Base-by-base conservation (phyloP, 2,329 filamentous ascomycete species). In the Verticillium nonalfalfae region DNA sequence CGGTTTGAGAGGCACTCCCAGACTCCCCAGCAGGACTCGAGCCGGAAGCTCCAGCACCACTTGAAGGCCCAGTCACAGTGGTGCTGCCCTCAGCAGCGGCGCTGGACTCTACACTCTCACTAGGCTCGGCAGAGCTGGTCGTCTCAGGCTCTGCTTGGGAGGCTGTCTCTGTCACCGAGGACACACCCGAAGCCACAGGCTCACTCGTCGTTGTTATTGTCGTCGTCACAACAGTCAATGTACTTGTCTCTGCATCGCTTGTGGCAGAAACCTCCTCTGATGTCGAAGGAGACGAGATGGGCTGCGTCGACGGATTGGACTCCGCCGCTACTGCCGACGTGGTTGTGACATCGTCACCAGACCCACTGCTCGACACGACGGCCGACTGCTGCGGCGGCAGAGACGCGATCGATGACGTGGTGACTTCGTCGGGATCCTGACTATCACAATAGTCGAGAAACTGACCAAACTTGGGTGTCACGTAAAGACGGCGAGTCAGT, bases 371-470 rank as follows among this genome's bases (percentile, higher is more conserved):
- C 26, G 34, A 58, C 1, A 72, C 74, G 26, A 70, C 67, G 10
- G 70, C 70, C 39, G 71, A 69, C 36, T 68, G 63, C 26, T 76
- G 67, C 5, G 75, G 74, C 38, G 70, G 71, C 0, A 64, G 61
- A 2, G 66, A 64, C 7, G 60, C 59, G 18, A 64, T 56, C 1
- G 64, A 52, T 7, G 64, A 64, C 11, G 67, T 62, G 15, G 64
- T 63, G 4, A 60, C 35, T 0, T 62, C 61, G 35, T 65, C 62
- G 1, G 69, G 59, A 7, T 62, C 57, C 13, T 63, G 63, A 7
- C 70, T 70, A 0, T 70, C 31, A 66, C 85, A 87, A 67, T 71
- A 86, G 38, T 70, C 65, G 36, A 81, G 6, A 60, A 73, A 85
- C 65, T 84, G 80, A 0, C 59, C 31, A 45, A 83, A 82, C 14